Evolutionary conservation across 345 rosid genomes (phyloP).

Genomic region (Eucalyptus albens): DNA sequence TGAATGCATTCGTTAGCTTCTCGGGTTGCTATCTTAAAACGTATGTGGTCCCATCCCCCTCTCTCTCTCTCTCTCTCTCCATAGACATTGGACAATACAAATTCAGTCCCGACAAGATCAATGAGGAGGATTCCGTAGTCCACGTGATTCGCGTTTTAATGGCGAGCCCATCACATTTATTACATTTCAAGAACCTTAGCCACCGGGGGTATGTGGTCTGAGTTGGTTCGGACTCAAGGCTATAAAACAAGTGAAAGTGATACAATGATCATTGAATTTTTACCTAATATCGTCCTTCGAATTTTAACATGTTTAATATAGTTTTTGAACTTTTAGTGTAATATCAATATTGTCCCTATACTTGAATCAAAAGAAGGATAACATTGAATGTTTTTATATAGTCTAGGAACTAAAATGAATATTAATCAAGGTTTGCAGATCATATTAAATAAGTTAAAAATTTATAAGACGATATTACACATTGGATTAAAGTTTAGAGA

Average conservation of each 20-base stretch:
- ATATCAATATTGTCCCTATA: background rate
- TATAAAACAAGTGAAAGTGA: background rate
- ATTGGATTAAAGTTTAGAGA: no score
- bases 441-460: no score
- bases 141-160: background rate
- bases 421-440: accelerated
- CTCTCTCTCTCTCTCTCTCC: background rate
- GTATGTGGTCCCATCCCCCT: background rate
- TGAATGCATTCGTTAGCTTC: background rate
- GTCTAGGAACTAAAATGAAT: background rate
- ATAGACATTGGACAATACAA: background rate
- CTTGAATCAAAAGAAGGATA: background rate
- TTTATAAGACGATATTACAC: no score
- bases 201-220: background rate
- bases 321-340: background rate
- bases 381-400: no score
- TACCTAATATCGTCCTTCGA: no score
- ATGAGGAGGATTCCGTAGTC: background rate
- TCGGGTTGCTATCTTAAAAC: background rate
- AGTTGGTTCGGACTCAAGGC: background rate
- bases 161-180: background rate
- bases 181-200: background rate
- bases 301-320: no score
- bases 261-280: no score
- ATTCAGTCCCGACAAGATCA: background rate